Evolutionary conservation across 495 filamentous ascomycete species (phyloP), one percentile per base, ranked within the genome.

Genomic region (Aspergillus mulundensis): DNA sequence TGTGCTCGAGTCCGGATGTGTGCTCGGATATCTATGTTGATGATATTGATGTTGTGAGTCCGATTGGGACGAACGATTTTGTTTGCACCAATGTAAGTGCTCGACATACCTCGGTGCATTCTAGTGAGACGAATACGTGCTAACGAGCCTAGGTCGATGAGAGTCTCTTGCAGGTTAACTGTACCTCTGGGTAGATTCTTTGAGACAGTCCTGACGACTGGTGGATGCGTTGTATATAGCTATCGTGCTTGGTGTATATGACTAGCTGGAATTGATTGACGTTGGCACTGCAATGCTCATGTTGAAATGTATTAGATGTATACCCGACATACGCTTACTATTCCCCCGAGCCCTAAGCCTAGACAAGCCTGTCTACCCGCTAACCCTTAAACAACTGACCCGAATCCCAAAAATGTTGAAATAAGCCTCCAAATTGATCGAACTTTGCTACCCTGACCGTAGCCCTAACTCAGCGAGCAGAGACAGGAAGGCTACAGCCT

Each of bases 1-100:
- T 84, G 4, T 87, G 84, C 59, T 80, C 76, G 24, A 84, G 80
- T 57, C 68, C 72, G 2, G 63, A 62, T 43, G 78, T 78, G 0
- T 85, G 83, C 67, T 73, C 72, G 6, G 68, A 79, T 56, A 84
- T 86, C 58, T 61, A 74, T n/a, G 70, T 76, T 0, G 66, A 57
- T 2, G 63, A 76, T 18, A 82, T 86, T 49, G 65, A 77, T 53
- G 80, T 86, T 7, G 50, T 66, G 1, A 80, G 79, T 52, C 81
- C 82, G 5, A 70, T 40, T 47, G 81, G 80, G 5, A 72, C 69
- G 40, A 62, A 79, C 50, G 56, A 67, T 8, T 82, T 80, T 59
- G 72, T 74, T 41, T 86, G 83, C 63, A 72, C 72, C 11, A 81
- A 81, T 74, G 79, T 84, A 53, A 55, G 71, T 63, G 45, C 19